Evolutionary conservation across 768 basidiomycete species (phyloP).

Genomic region (Leucosporidium creatinivorum): DNA sequence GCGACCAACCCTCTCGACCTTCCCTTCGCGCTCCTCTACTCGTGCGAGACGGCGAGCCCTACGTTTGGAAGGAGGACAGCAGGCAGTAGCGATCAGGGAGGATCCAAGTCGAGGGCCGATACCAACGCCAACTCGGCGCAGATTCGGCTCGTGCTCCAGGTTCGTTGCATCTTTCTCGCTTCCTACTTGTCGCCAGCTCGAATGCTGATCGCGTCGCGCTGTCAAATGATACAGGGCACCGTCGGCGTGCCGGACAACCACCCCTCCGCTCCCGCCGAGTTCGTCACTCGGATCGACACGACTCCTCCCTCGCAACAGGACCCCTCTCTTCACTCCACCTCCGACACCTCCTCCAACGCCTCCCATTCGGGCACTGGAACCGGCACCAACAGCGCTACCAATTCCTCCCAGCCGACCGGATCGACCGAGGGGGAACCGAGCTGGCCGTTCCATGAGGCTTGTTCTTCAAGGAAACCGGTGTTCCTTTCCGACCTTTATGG

Average conservation of each 20-base stretch:
- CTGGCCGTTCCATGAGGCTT: constrained; percentile 33
- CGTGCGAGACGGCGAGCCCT: constrained; percentile 6
- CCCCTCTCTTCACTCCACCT: not conserved
- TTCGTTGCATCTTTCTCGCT: not conserved
- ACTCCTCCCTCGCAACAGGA: constrained; percentile 5
- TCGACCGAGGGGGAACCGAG: constrained; percentile 2
- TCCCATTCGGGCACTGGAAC: constrained; percentile 7
- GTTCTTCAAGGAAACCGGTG: constrained; percentile 19
- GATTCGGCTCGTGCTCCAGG: constrained; percentile 14
- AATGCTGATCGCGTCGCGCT: not conserved
- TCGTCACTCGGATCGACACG: not conserved
- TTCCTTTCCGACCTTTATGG: constrained; percentile 19
- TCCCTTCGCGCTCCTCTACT: constrained; percentile 26
- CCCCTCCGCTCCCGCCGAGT: constrained; percentile 15
- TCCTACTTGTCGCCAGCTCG: not conserved
- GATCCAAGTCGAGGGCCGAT: not conserved
- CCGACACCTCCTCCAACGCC: constrained; percentile 1
- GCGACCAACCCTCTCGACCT: constrained; percentile 21
- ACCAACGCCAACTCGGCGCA: not conserved
- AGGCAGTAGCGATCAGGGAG: not conserved
- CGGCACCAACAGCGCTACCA: constrained; percentile 8
- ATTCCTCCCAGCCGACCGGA: not conserved
- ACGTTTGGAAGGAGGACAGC: not conserved
- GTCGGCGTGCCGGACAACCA: constrained; percentile 21
- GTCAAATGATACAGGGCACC: constrained; percentile 7